phyloP scores from a whole-genome alignment of 495 filamentous ascomycete species.

The Annulohypoxylon bovei region DNA sequence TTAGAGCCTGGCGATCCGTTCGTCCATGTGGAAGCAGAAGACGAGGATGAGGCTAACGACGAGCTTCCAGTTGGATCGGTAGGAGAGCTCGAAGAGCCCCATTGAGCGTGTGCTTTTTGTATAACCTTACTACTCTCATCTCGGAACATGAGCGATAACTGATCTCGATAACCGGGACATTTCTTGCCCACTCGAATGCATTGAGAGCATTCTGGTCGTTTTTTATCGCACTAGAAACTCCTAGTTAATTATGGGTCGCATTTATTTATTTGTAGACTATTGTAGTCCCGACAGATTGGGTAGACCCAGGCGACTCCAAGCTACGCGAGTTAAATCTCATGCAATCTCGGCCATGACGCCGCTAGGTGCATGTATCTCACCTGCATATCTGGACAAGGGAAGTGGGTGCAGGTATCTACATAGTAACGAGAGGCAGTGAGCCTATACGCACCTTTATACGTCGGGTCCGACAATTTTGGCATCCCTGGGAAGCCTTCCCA shows the following conservation, averaged over 20 bases:
- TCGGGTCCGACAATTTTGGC: conserved; percentile 70
- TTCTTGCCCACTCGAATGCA: conserved; percentile 64
- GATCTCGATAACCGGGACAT: conserved; percentile 77
- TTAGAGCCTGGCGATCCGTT: conserved; percentile 9
- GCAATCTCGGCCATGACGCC: conserved; percentile 12
- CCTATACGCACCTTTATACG: conserved; percentile 66
- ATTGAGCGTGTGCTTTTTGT: conserved; percentile 68
- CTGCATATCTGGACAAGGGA: conserved; percentile 25
- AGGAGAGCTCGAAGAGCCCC: conserved; percentile 51
- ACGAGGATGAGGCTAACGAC: conserved; percentile 35
- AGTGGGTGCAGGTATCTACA: conserved; percentile 24
- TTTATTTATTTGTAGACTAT: conserved; percentile 9
- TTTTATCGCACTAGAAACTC: conserved; percentile 69
- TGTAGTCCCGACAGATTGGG: conserved; percentile 14
- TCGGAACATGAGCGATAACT: conserved; percentile 75
- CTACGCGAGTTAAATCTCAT: conserved; percentile 14
- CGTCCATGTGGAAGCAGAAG: conserved; percentile 19
- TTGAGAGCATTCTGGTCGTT: conserved; percentile 71
- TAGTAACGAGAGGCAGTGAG: conserved; percentile 21
- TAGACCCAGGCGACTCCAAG: conserved; percentile 17
- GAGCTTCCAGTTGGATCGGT: conserved; percentile 35
- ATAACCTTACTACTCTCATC: conserved; percentile 76
- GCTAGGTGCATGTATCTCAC: conserved; percentile 18
- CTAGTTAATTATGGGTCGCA: conserved; percentile 28
- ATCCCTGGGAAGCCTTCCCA: conserved; percentile 76